Base-by-base conservation (phyloP, 2,329 filamentous ascomycete species). In the Stemphylium lycopersici region DNA sequence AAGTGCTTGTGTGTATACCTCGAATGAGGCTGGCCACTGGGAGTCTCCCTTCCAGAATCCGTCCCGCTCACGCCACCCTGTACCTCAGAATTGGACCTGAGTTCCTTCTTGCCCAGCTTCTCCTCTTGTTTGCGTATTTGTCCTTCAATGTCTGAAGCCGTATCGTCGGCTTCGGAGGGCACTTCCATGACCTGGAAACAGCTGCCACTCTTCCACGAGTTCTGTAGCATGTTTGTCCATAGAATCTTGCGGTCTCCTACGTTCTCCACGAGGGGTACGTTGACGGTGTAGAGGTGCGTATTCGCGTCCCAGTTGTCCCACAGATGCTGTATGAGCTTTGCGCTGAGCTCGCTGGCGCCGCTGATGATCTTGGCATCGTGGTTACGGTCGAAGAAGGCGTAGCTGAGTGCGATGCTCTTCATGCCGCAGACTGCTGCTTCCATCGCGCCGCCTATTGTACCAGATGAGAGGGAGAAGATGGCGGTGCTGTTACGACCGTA, bases 201-300 rank as follows among this genome's bases (percentile, higher is more conserved):
- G 52, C 90, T 90, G 3, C 90, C 90, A n/a, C 83, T 82, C 16
- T 80, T 81, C 95, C 95, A 99, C 70, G 89, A 87, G 74, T 98
- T 99, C 77, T 96, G 91, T 68, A 98, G 78, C 83, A 97, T 89
- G 57, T 86, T 80, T 2, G 95, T 93, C 78, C 87, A 96, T n/a
- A 95, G 68, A 3, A 93, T 86, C 77, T 90, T 91, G 48, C 83
- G 82, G 15, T 79, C 72, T 63, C 88, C 88, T 1, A 97, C 85
- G 6, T 87, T 88, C 55, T 90, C 87, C 12, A 95, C 83, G 10
- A 98, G 80, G 16, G 95, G 93, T 7, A 98, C 89, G 70, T 98
- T 98, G 64, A 98, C 87, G 42, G 84, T 90, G 75, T 96, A 98
- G n/a, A 98, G 78, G 70, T 96, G 91, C 4, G 90, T 87, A 55